Evolutionary conservation across 2,329 filamentous ascomycete genomes (phyloP).

Genomic region (Myriosclerotinia curreyana): DNA sequence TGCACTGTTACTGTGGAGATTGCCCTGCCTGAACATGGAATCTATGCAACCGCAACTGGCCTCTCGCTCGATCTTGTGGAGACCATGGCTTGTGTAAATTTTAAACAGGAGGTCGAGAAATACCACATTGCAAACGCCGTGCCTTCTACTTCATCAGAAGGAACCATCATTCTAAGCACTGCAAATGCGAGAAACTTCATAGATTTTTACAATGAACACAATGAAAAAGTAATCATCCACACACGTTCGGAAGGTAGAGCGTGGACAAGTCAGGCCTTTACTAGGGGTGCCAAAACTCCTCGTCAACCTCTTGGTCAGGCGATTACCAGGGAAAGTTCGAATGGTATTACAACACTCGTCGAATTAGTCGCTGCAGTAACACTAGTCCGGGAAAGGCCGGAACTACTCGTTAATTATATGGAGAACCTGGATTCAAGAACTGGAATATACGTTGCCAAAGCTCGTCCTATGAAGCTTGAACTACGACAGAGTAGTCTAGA

Average conservation of each 20-base stretch:
- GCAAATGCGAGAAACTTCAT: conserved; percentile 17
- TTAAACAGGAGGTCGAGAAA: conserved; percentile 12
- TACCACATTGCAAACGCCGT: not conserved
- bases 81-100: not conserved
- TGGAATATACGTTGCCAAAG: conserved; percentile 13
- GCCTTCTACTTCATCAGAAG: not conserved
- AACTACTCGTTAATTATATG: conserved; percentile 1
- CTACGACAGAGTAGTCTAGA: conserved; percentile 12
- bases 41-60: conserved; percentile 1
- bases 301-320: not conserved
- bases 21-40: conserved; percentile 10
- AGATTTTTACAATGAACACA: conserved; percentile 21
- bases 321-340: not conserved
- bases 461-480: conserved; percentile 3
- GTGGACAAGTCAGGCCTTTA: conserved; percentile 9
- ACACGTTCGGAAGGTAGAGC: not conserved
- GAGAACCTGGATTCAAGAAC: not conserved
- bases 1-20: not conserved
- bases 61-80: not conserved
- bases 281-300: not conserved
- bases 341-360: not conserved
- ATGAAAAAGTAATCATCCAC: not conserved
- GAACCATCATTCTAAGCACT: conserved; percentile 6
- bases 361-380: not conserved
- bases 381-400: conserved; percentile 5